A percentile compares a stretch with the other conserved stretches of the same genome.
phyloP scores from a whole-genome alignment of 768 basidiomycete genomes.

The Tephrocybe rancida region DNA sequence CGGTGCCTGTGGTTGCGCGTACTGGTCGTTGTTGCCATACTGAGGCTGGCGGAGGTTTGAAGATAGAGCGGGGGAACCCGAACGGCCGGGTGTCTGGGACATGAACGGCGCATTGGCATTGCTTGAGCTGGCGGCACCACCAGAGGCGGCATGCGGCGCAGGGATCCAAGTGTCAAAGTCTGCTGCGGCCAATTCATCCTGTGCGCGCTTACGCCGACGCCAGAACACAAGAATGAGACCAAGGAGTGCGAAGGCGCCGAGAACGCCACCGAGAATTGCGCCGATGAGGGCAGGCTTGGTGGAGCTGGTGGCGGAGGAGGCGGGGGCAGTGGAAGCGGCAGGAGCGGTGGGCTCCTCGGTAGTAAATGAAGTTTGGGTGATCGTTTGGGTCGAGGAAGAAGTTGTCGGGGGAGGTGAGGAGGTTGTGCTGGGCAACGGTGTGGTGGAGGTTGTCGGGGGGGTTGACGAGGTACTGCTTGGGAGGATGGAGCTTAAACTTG shows the following conservation, averaged over 20 bases:
- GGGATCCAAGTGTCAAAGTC: conserved; percentile 16
- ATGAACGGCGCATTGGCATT: background rate
- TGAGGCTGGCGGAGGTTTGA: conserved; percentile 7
- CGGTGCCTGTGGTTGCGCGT: conserved; percentile 10
- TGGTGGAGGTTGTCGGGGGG: background rate
- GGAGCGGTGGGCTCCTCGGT: background rate
- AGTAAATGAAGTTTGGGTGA: conserved; percentile 6
- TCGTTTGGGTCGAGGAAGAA: conserved; percentile 1
- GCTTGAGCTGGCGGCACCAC: background rate
- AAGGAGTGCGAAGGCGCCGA: conserved; percentile 10
- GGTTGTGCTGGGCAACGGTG: background rate
- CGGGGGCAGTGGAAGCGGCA: background rate
- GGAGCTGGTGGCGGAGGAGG: background rate
- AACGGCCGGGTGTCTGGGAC: background rate
- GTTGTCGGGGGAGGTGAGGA: background rate
- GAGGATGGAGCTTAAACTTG: conserved; percentile 2
- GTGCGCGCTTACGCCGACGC: conserved; percentile 7
- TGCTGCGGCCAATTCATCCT: conserved; percentile 2
- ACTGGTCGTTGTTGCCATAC: conserved; percentile 1
- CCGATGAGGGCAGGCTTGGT: conserved; percentile 10
- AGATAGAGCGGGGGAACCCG: background rate
- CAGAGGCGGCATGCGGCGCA: conserved; percentile 1
- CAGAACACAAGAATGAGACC: conserved; percentile 7
- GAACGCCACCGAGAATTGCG: conserved; percentile 13
- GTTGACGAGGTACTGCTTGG: conserved; percentile 3